Percentiles rank a stretch among this genome's conserved stretches.
Evolutionary conservation across 108 stramenopile genomes (phyloP).

Genomic region (Cyclotella cryptica): DNA sequence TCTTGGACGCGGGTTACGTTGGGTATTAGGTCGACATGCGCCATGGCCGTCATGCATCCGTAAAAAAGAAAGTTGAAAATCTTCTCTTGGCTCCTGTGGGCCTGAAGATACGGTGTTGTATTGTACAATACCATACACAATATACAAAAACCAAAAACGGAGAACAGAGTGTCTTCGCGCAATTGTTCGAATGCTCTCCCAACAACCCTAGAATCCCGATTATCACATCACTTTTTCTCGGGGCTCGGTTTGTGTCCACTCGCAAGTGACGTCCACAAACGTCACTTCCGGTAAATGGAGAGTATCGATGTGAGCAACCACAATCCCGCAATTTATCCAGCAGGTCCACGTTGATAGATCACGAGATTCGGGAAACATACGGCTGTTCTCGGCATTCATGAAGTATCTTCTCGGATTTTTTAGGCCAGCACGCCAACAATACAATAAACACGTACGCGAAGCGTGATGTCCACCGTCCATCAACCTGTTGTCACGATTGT

Average conservation of each 20-base stretch:
- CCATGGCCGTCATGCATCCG: neutral
- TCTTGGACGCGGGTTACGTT: conserved; percentile 83
- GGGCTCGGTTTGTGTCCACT: neutral
- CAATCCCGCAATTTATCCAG: neutral
- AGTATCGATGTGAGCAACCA: neutral
- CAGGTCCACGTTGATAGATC: neutral
- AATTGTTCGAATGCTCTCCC: neutral
- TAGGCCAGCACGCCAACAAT: neutral
- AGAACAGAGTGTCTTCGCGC: too few species aligned
- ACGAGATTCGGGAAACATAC: neutral
- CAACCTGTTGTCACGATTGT: too few species aligned
- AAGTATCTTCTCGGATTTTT: conserved; percentile 7
- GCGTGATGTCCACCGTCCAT: neutral
- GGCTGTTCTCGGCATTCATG: neutral
- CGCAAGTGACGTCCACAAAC: neutral
- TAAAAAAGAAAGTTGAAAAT: neutral
- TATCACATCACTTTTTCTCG: neutral
- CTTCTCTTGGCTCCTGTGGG: too few species aligned
- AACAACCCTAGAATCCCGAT: neutral
- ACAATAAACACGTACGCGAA: neutral
- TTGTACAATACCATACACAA: too few species aligned
- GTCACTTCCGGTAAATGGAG: conserved; percentile 7
- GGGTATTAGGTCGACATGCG: conserved; percentile 27
- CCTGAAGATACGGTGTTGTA: too few species aligned
- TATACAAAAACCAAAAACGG: too few species aligned